Conservation (phyloP, 257 asterid species). For the Solanum chiquidenum region DNA sequence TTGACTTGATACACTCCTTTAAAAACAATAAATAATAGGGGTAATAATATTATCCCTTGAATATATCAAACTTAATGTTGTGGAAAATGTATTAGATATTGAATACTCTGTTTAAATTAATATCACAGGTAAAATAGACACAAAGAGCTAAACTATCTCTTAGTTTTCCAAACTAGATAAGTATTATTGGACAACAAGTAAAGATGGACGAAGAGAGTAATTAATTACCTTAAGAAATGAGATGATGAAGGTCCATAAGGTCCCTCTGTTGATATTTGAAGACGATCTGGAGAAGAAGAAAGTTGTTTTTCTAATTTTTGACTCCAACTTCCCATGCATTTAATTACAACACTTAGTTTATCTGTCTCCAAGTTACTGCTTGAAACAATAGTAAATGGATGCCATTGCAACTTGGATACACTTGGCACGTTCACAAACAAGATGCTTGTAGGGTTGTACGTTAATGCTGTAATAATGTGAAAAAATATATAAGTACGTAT, state of each 20-base stretch:
- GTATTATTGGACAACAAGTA: too few species aligned
- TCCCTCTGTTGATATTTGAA: constrained; percentile 48
- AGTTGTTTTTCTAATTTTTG: constrained; percentile 22
- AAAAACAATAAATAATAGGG: too few species aligned
- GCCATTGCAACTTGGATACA: constrained; percentile 38
- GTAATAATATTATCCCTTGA: too few species aligned
- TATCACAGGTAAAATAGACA: too few species aligned
- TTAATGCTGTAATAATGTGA: constrained; percentile 6
- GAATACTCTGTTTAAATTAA: too few species aligned
- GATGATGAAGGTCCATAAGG: constrained; percentile 50
- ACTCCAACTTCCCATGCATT: constrained; percentile 28
- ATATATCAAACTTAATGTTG: too few species aligned
- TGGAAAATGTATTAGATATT: too few species aligned
- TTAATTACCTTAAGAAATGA: background rate
- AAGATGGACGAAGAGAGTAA: too few species aligned
- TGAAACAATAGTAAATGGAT: constrained; percentile 30
- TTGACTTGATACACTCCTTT: too few species aligned
- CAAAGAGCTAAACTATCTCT: too few species aligned
- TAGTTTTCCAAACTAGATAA: too few species aligned
- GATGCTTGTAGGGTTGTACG: constrained; percentile 25
- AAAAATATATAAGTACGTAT: background rate
- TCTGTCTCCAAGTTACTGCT: constrained; percentile 25
- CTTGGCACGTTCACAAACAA: constrained; percentile 26
- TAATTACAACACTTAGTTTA: constrained; percentile 19
- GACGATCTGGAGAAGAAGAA: constrained; percentile 21